These are phyloP conservation scores for Teratosphaeria gauchensis DNA, from an alignment of 2,329 filamentous ascomycete genomes.

Conservation along the genomic window DNA sequence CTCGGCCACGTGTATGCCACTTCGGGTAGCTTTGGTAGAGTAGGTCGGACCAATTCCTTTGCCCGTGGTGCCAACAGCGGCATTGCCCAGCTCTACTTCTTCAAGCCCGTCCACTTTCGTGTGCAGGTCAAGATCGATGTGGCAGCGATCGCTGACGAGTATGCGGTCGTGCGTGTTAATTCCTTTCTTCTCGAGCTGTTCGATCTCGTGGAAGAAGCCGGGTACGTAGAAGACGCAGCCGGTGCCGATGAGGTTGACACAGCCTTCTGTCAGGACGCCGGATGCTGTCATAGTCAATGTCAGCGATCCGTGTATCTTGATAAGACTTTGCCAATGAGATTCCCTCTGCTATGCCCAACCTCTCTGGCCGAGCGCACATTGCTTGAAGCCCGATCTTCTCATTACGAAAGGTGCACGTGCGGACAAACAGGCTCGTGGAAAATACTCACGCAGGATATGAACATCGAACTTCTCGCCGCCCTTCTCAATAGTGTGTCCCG, in stretches of 20 bases:
- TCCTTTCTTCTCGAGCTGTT: constrained; percentile 51
- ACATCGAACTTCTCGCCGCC: constrained; percentile 43
- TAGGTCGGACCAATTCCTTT: constrained; percentile 47
- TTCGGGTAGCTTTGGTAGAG: constrained; percentile 55
- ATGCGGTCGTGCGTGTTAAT: constrained; percentile 50
- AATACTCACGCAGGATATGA: constrained; percentile 44
- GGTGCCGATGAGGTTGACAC: constrained; percentile 59
- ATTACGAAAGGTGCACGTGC: too few relatives aligned
- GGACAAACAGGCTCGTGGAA: not conserved
- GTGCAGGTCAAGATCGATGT: constrained; percentile 58
- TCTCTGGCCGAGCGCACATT: not conserved
- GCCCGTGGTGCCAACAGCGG: constrained; percentile 41
- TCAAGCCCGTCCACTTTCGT: constrained; percentile 60
- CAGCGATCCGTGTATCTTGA: not conserved
- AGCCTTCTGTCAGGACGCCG: constrained; percentile 61
- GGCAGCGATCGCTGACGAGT: constrained; percentile 53
- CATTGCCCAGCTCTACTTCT: constrained; percentile 40
- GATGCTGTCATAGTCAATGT: constrained; percentile 36
- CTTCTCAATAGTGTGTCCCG: constrained; percentile 39
- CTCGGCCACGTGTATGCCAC: constrained; percentile 56
- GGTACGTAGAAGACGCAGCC: constrained; percentile 61
- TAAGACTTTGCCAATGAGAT: not conserved
- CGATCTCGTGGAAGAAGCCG: constrained; percentile 57
- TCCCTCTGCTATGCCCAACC: not conserved
- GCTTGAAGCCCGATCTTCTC: not conserved